Evolutionary conservation across 108 stramenopile species (phyloP).

Genomic region (Stephanodiscus minutulus): DNA sequence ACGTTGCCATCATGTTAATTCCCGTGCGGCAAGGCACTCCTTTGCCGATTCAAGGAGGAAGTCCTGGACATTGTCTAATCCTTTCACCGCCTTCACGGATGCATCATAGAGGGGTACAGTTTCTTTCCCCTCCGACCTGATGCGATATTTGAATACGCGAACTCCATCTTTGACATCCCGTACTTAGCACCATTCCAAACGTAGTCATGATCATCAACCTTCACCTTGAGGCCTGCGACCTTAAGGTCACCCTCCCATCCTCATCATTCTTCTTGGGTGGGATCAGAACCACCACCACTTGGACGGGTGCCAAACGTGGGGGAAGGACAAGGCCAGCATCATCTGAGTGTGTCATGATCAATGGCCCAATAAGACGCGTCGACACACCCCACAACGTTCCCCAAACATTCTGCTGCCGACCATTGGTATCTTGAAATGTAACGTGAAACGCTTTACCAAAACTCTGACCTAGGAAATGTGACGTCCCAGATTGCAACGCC

Average conservation of each 20-base stretch:
- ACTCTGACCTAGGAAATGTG: conserved; percentile 96
- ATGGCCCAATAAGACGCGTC: conserved; percentile 93
- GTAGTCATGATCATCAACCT: conserved; percentile 94
- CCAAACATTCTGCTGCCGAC: conserved; percentile 88
- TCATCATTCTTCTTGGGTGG: conserved; percentile 84
- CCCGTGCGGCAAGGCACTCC: conserved; percentile 61
- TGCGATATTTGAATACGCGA: conserved; percentile 88
- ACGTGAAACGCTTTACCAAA: conserved; percentile 99
- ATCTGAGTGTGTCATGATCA: conserved; percentile 98
- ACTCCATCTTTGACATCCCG: conserved; percentile 79
- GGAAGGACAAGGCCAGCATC: conserved; percentile 95
- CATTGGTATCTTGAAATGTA: conserved; percentile 88
- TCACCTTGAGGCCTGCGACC: conserved; percentile 75
- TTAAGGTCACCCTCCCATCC: conserved; percentile 71
- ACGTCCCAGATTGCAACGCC: conserved; percentile 96
- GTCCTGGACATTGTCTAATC: conserved; percentile 72
- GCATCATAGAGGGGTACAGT: conserved; percentile 55
- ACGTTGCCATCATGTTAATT: conserved; percentile 72
- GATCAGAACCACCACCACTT: conserved; percentile 92
- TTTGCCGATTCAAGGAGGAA: conserved; percentile 70
- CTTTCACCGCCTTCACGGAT: conserved; percentile 48
- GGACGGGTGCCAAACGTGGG: conserved; percentile 91
- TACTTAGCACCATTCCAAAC: conserved; percentile 96
- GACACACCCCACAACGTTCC: conserved; percentile 98
- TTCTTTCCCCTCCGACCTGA: conserved; percentile 76